Evolutionary conservation across 176 grass and related monocot genomes (phyloP), one percentile per base, ranked within the genome.

Genomic region (Pharus latifolius): DNA sequence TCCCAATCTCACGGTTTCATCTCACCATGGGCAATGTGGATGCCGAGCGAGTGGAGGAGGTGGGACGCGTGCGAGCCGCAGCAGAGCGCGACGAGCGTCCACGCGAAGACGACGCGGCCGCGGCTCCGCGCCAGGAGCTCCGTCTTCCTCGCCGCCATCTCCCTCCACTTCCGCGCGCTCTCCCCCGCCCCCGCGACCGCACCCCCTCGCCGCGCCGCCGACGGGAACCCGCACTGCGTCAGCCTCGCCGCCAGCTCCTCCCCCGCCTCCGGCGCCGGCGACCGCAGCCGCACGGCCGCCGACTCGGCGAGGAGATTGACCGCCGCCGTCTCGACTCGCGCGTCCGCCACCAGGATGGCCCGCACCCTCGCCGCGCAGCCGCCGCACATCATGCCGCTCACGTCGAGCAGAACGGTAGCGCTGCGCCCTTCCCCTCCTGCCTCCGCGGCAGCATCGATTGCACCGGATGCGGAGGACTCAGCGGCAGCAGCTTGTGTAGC

Each of bases 41-140:
- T 92, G 42, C 94, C 94, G 6, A 98, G 0, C 17, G 86, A 93
- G 81, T 98, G 94, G 31, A 98, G 78, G 37, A 98, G 73, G 86
- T 93, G 89, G 0, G 94, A 72, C 3, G 83, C 84, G 57, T 98
- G 89, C 26, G 84, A 70, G 49, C 94, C 94, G 67, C 94, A 98
- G 87, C 94, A 98, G 60, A 98, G 87, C 24, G 94, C 94, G 26
- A 98, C 94, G 75, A 98, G 94, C 82, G 94, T 98, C 94, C 89
- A 98, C 2, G 94, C 94, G 69, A 97, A 90, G 6, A 67, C 81
- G 15, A 97, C 89, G 42, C 86, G 84, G 0, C 85, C 88, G 16
- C 89, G 69, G 78, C 84, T 97, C 70, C 67, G 80, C 7, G 80
- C 71, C 50, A 97, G 79, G 73, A 97, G 80, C 16, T 92, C 80